These are phyloP conservation scores for Phlegmacium glaucopus DNA, from an alignment of 768 basidiomycete genomes.

Conservation along the genomic window DNA sequence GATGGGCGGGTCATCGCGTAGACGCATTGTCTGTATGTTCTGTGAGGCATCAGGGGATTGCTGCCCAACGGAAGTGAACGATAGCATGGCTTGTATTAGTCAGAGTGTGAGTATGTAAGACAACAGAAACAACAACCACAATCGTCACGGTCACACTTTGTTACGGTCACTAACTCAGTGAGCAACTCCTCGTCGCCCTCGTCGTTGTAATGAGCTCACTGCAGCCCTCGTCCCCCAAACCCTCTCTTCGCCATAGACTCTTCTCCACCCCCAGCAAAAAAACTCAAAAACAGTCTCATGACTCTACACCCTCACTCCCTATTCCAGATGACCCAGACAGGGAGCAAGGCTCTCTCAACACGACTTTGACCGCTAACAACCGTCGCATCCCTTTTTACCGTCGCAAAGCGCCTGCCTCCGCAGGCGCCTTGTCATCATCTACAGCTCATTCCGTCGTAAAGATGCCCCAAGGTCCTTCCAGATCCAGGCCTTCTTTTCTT, in stretches of 20 bases:
- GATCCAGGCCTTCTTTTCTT: constrained; percentile 52
- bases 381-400: constrained; percentile 43
- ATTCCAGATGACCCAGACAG: constrained; percentile 27
- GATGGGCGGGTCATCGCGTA: constrained; percentile 56
- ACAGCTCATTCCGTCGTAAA: constrained; percentile 32
- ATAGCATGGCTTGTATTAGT: constrained; percentile 46
- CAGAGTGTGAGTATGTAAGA: constrained; percentile 44
- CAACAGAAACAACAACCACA: constrained; percentile 6
- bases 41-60: constrained; percentile 27
- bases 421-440: constrained; percentile 30
- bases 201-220: not conserved
- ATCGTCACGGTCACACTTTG: constrained; percentile 9
- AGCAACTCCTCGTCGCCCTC: constrained; percentile 7
- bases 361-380: constrained; percentile 33
- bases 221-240: constrained; percentile 16
- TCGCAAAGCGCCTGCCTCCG: constrained; percentile 36
- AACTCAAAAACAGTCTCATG: not conserved
- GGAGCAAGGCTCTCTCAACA: constrained; percentile 40
- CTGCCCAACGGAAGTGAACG: constrained; percentile 25
- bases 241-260: constrained; percentile 30
- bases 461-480: constrained; percentile 16
- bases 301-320: constrained; percentile 10
- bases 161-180: not conserved
- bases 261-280: constrained; percentile 25
- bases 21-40: constrained; percentile 46